A percentile compares a stretch with the other conserved stretches of the same genome.
Evolutionary conservation across 208 protist genomes (phyloP).

Genomic region (Leishmania braziliensis): DNA sequence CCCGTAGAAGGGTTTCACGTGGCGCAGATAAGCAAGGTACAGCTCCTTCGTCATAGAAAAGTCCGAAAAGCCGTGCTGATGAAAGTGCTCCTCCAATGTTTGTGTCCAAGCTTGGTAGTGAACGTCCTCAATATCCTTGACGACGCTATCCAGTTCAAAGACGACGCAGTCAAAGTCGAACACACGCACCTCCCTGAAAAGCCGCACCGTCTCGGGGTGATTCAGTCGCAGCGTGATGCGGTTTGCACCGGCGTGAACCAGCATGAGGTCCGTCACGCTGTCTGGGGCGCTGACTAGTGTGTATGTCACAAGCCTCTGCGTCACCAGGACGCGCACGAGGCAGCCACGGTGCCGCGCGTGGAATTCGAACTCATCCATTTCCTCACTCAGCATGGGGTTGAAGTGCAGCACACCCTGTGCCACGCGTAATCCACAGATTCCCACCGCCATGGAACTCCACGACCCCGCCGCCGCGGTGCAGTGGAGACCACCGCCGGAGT

Average conservation of each 20-base stretch:
- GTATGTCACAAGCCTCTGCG: slow-evolving; percentile 76
- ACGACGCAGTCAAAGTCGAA: slow-evolving; percentile 92
- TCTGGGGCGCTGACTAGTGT: slow-evolving; percentile 48
- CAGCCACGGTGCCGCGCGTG: slow-evolving; percentile 72
- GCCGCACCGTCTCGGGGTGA: slow-evolving; percentile 66
- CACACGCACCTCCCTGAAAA: slow-evolving; percentile 70
- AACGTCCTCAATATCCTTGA: slow-evolving; percentile 76
- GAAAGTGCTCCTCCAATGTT: slow-evolving; percentile 74
- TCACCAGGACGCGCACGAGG: slow-evolving; percentile 72
- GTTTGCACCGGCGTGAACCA: slow-evolving; percentile 75
- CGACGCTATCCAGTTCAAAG: slow-evolving; percentile 88
- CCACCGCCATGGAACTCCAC: slow-evolving; percentile 78
- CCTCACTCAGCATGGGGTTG: slow-evolving; percentile 75
- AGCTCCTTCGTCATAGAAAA: slow-evolving; percentile 74
- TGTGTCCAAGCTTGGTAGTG: slow-evolving; percentile 89
- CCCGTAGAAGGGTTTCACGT: slow-evolving; percentile 65
- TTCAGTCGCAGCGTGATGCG: slow-evolving; percentile 61
- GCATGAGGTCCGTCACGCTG: slow-evolving; percentile 51
- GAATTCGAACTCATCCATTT: slow-evolving; percentile 81
- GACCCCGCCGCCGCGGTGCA: slow-evolving; percentile 71
- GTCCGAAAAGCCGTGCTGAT: slow-evolving; percentile 40
- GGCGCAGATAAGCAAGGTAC: slow-evolving; percentile 84
- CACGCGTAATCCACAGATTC: slow-evolving; percentile 86
- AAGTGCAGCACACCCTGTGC: slow-evolving; percentile 80
- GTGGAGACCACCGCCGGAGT: slow-evolving; percentile 81